phyloP scores from a whole-genome alignment of 495 filamentous ascomycete species.

The Tetracladium marchalianum region DNA sequence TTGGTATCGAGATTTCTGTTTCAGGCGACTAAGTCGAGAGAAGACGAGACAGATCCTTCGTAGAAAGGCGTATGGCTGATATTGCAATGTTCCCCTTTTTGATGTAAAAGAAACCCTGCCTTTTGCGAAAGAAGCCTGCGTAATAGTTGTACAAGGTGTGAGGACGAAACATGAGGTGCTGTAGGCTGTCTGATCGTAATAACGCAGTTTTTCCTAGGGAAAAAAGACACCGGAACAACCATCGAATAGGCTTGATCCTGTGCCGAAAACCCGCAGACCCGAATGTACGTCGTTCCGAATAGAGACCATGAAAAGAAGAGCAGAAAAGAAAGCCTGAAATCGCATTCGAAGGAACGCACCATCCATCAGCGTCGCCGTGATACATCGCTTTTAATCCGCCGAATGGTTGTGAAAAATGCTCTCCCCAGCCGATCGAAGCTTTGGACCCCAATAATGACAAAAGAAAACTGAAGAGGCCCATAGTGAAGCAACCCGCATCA shows the following conservation, averaged over 20 bases:
- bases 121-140: not conserved
- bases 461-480: slow-evolving; percentile 16
- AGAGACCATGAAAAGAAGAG: slow-evolving; percentile 12
- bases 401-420: slow-evolving; percentile 16
- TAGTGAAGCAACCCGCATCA: slow-evolving; percentile 21
- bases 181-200: slow-evolving; percentile 17
- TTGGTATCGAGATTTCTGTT: slow-evolving; percentile 10
- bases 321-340: slow-evolving; percentile 15
- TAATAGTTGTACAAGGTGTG: slow-evolving; percentile 20
- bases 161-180: slow-evolving; percentile 17
- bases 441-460: slow-evolving; percentile 21
- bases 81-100: not conserved
- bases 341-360: slow-evolving; percentile 17
- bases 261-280: slow-evolving; percentile 16
- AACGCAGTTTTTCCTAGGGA: slow-evolving; percentile 13
- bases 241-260: slow-evolving; percentile 7
- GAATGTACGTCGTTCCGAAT: slow-evolving; percentile 17
- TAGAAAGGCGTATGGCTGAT: slow-evolving; percentile 5
- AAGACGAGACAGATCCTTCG: slow-evolving; percentile 2
- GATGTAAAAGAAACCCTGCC: slow-evolving; percentile 16
- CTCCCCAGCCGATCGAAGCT: slow-evolving; percentile 21
- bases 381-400: slow-evolving; percentile 11
- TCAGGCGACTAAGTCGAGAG: slow-evolving; percentile 19
- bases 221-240: slow-evolving; percentile 15
- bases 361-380: slow-evolving; percentile 4